Base-by-base conservation (phyloP, 2,329 filamentous ascomycete genomes). In the Phyllosticta citribraziliensis region DNA sequence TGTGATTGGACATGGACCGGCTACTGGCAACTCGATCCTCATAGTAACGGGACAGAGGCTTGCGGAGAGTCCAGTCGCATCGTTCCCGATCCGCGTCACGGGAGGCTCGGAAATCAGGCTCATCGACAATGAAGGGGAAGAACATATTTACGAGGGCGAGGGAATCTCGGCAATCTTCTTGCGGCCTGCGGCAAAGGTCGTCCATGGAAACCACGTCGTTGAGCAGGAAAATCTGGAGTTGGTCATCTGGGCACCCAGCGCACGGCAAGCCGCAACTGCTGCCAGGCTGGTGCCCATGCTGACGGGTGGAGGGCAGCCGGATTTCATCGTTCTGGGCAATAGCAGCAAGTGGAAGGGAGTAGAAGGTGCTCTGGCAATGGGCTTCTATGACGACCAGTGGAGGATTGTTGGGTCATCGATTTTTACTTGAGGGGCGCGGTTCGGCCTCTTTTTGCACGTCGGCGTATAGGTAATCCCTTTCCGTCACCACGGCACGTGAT, bases 311-410 rank as follows among this genome's bases (percentile, higher is more conserved):
- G 81, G 82, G 0, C 80, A 83, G 65, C 82, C 83, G 12, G 82
- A 85, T 65, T 84, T 83, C 65, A 72, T 84, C 4, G 68, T 85
- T 2, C 65, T 81, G 27, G 74, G 77, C 52, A 66, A 71, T 58
- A 73, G 69, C 24, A 78, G 78, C 67, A 72, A 74, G 61, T 82
- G 78, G 78, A 77, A 76, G 64, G 82, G 82, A 1, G 70, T 79
- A 53, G 80, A 77, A 52, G 82, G 82, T 5, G 74, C 76, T 5
- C 67, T 81, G 61, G 80, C 80, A 2, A 74, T 83, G 71, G 82
- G 82, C 0, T 83, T 81, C 69, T 79, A 84, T 64, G 80, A 84
- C 65, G 72, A 73, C 62, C 64, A 69, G n/a, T 85, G 83, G 83
- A 70, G 76, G 53, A 73, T 82, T 53, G 78, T 78, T 51, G 63